Evolutionary conservation across 345 rosid genomes (phyloP).

Genomic region (Melaleuca quinquenervia): DNA sequence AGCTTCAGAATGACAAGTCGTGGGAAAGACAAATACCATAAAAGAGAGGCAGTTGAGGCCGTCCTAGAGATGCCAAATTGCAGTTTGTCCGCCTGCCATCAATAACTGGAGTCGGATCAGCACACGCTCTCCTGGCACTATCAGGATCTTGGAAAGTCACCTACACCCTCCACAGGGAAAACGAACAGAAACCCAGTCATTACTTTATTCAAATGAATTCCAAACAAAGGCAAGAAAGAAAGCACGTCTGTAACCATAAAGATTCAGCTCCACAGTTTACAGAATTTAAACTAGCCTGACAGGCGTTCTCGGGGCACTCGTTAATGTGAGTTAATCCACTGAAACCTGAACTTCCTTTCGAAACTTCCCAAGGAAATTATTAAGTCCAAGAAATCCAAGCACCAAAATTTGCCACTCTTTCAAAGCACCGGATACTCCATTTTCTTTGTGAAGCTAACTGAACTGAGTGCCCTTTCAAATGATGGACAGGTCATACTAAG

Average conservation of each 20-base stretch:
- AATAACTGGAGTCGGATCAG: slow-evolving; percentile 69
- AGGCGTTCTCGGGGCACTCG: background rate
- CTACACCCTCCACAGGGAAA: slow-evolving; percentile 30
- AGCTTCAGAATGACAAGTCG: slow-evolving; percentile 20
- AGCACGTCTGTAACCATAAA: background rate
- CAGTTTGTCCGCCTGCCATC: slow-evolving; percentile 97
- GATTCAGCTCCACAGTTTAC: background rate
- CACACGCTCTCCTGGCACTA: slow-evolving; percentile 93
- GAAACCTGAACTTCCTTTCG: background rate
- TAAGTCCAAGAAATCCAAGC: background rate
- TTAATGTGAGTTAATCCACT: background rate
- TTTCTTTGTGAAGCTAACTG: background rate
- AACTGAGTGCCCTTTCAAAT: background rate
- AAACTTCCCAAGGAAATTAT: background rate
- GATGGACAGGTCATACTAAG: background rate
- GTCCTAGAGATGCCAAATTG: slow-evolving; percentile 91
- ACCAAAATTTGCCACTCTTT: background rate
- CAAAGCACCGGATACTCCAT: background rate
- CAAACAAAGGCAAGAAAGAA: background rate
- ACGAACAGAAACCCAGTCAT: slow-evolving; percentile 22
- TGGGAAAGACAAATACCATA: slow-evolving; percentile 33
- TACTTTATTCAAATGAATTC: background rate
- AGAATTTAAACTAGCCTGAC: background rate
- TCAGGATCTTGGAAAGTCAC: slow-evolving; percentile 97
- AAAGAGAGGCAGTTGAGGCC: slow-evolving; percentile 51